Conservation (phyloP, 768 basidiomycete genomes). For the Lactifluus echinatus region DNA sequence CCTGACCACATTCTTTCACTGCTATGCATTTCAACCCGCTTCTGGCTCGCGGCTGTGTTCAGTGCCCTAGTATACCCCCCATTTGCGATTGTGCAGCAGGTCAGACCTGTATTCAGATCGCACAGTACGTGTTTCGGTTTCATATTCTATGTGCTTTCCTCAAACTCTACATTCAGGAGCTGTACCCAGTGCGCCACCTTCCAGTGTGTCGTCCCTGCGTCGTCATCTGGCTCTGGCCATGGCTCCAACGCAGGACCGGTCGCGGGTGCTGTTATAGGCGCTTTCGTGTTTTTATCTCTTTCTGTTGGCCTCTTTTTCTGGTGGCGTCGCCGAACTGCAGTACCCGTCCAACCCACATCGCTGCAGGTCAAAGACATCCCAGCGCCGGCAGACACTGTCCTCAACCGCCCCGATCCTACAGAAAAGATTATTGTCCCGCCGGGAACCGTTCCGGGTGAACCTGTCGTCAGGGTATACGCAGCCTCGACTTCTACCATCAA, state of each 20-base stretch:
- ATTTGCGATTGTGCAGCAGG: conserved; percentile 47
- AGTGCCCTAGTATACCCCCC: conserved; percentile 34
- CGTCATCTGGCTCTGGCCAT: conserved; percentile 10
- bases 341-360: conserved; percentile 34
- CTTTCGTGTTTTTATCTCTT: conserved; percentile 48
- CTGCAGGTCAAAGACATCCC: conserved; percentile 42
- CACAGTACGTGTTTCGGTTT: conserved; percentile 37
- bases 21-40: conserved; percentile 21
- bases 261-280: conserved; percentile 64
- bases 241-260: conserved; percentile 61
- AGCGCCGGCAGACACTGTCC: conserved; percentile 66
- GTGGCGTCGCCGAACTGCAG: conserved; percentile 46
- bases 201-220: conserved; percentile 37
- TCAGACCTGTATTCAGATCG: conserved; percentile 53
- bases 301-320: conserved; percentile 47
- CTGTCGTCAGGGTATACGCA: conserved; percentile 41
- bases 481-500: conserved; percentile 43
- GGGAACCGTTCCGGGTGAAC: conserved; percentile 22
- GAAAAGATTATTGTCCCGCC: conserved; percentile 42
- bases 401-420: conserved; percentile 74
- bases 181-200: conserved; percentile 48
- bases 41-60: conserved; percentile 32
- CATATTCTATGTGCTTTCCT: background rate
- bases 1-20: conserved; percentile 16
- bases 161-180: conserved; percentile 34